A percentile compares a stretch with the other conserved stretches of the same genome.
These are phyloP conservation scores for Leccinum ponderosum DNA, from an alignment of 1,284 basidiomycete species.

Conservation along the genomic window DNA sequence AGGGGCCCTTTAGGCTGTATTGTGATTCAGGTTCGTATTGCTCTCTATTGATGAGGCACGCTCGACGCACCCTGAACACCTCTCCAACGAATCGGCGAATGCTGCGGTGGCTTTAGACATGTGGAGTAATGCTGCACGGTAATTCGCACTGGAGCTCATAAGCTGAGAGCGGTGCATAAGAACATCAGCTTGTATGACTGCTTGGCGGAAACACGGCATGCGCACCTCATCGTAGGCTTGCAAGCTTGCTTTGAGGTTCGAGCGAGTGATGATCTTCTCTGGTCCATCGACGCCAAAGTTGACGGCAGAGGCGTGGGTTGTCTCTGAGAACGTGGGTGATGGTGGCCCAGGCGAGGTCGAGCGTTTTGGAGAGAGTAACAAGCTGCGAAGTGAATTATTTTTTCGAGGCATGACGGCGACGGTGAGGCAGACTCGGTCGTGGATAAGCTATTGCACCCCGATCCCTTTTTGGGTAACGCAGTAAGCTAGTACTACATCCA, in stretches of 20 bases:
- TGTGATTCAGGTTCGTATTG: conserved; percentile 3
- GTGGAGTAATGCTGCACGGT: conserved; percentile 80
- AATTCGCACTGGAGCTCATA: conserved; percentile 77
- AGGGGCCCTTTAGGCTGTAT: conserved; percentile 71
- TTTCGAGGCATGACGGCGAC: conserved; percentile 51
- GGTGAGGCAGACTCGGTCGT: conserved; percentile 13
- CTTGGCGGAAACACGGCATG: conserved; percentile 5
- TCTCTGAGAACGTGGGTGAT: conserved; percentile 82
- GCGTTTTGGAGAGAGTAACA: conserved; percentile 53
- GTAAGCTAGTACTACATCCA: neutral
- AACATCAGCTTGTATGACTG: neutral
- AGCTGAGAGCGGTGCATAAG: conserved; percentile 49
- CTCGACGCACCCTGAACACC: conserved; percentile 70
- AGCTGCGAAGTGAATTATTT: conserved; percentile 58
- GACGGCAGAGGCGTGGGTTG: conserved; percentile 73
- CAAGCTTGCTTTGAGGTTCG: conserved; percentile 75
- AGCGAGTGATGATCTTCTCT: conserved; percentile 79
- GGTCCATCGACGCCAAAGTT: conserved; percentile 72
- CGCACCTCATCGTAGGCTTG: conserved; percentile 80
- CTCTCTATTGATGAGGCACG: neutral
- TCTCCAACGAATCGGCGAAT: conserved; percentile 86
- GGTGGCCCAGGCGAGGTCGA: conserved; percentile 60
- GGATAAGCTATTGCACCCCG: conserved; percentile 14
- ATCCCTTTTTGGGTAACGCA: conserved; percentile 15
- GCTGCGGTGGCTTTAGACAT: conserved; percentile 86